These are phyloP conservation scores for Fraxinus nigra DNA, from an alignment of 305 asterid species.

Conservation along the genomic window DNA sequence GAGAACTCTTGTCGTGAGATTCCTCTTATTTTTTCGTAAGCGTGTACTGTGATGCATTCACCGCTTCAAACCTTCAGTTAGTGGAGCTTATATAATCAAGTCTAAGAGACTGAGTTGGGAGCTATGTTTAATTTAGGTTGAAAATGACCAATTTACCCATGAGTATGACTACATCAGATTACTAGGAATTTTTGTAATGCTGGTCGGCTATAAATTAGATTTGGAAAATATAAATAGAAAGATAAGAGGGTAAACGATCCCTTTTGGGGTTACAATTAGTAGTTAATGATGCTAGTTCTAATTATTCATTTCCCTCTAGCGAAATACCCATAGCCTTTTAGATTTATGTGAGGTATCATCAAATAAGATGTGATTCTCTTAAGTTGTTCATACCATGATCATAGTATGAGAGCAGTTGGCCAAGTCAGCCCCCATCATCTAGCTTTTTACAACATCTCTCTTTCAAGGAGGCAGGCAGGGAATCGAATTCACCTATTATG, in stretches of 20 bases:
- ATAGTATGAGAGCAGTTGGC: neutral
- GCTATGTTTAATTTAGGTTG: neutral
- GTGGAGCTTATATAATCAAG: neutral
- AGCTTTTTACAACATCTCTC: neutral
- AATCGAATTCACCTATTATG: neutral
- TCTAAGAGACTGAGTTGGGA: neutral
- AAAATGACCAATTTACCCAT: neutral
- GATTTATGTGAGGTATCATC: neutral
- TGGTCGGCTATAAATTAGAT: neutral
- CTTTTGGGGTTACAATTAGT: neutral
- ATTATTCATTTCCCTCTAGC: neutral
- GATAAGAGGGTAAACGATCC: neutral
- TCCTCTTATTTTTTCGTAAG: neutral
- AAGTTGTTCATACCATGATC: neutral
- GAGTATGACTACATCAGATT: neutral
- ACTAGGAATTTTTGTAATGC: neutral
- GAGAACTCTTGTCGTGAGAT: neutral
- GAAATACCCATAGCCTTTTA: neutral
- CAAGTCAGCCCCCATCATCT: neutral
- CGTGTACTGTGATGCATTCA: neutral
- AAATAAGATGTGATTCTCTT: neutral
- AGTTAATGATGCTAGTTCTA: neutral
- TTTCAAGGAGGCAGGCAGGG: neutral
- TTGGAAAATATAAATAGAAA: neutral
- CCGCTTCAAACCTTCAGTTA: neutral